These are phyloP conservation scores for Penicillium sp. DNA, from an alignment of 2,329 filamentous ascomycete species.

Conservation along the genomic window DNA sequence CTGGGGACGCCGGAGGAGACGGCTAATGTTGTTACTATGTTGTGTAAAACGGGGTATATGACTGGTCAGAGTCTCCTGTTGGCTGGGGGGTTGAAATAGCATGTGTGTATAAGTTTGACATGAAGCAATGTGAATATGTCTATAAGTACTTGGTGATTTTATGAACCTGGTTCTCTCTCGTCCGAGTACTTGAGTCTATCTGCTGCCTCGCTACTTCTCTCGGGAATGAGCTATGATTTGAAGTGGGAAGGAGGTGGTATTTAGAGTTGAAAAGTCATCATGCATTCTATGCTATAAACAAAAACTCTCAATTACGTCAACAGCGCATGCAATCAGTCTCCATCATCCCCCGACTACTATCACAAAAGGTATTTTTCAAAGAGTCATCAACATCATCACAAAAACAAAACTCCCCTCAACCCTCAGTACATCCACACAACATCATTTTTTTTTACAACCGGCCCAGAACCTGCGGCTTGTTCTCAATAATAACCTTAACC, in stretches of 20 bases:
- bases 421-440: background rate
- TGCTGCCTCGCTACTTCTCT: background rate
- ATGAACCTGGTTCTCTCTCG: background rate
- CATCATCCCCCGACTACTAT: slow-evolving; percentile 12
- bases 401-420: background rate
- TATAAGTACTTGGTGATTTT: background rate
- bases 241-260: no score
- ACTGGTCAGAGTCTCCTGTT: slow-evolving; percentile 63
- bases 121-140: background rate
- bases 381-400: slow-evolving; percentile 13
- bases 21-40: slow-evolving; percentile 66
- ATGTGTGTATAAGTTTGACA: slow-evolving; percentile 11
- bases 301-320: background rate
- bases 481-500: slow-evolving; percentile 59
- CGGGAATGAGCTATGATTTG: background rate
- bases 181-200: background rate
- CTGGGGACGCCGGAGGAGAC: slow-evolving; percentile 65
- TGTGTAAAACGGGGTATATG: slow-evolving; percentile 66
- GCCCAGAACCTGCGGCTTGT: slow-evolving; percentile 21
- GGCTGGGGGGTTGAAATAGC: slow-evolving; percentile 59
- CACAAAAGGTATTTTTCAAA: slow-evolving; percentile 31
- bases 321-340: slow-evolving; percentile 1
- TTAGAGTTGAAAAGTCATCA: background rate
- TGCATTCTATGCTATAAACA: slow-evolving; percentile 12
- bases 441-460: slow-evolving; percentile 15